Conservation (phyloP, 148 eudicot species). For the Chenopodium berlandieri region DNA sequence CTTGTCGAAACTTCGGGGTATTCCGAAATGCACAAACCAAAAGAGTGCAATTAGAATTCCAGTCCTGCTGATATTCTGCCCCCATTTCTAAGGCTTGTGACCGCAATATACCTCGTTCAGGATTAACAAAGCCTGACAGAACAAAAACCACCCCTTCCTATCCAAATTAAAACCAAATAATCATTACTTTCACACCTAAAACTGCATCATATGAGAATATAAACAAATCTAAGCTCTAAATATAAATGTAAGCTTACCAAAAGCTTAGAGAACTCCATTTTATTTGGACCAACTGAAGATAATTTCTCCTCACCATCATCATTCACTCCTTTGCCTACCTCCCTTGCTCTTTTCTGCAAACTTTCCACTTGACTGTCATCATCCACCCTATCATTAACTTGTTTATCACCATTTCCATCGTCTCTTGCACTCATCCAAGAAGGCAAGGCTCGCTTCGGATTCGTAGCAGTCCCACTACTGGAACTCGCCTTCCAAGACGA, state of each 20-base stretch:
- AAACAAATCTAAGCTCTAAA: background rate
- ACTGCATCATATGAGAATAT: background rate
- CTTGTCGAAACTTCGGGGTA: conserved; percentile 94
- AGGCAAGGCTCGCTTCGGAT: conserved; percentile 61
- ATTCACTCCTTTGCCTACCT: conserved; percentile 26
- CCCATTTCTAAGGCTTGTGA: conserved; percentile 96
- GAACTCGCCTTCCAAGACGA: conserved; percentile 41
- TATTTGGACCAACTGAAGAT: conserved; percentile 35
- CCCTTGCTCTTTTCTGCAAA: conserved; percentile 32
- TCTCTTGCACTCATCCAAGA: conserved; percentile 89
- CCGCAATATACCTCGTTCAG: conserved; percentile 78
- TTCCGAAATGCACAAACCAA: conserved; percentile 85
- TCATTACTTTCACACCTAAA: conserved; percentile 11
- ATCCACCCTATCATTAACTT: conserved; percentile 21
- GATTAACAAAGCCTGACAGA: conserved; percentile 94
- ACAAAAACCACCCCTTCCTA: conserved; percentile 95
- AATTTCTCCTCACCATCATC: conserved; percentile 26
- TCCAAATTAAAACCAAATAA: conserved; percentile 24
- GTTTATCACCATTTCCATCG: conserved; percentile 33
- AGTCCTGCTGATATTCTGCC: conserved; percentile 80
- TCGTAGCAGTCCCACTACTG: conserved; percentile 27
- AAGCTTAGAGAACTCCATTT: conserved; percentile 51
- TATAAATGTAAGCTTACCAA: conserved; percentile 41
- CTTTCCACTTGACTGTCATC: conserved; percentile 27
- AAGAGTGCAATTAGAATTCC: conserved; percentile 87